Base-by-base conservation (phyloP, 371 early-diverging fungal species). In the Lichtheimia ornata region DNA sequence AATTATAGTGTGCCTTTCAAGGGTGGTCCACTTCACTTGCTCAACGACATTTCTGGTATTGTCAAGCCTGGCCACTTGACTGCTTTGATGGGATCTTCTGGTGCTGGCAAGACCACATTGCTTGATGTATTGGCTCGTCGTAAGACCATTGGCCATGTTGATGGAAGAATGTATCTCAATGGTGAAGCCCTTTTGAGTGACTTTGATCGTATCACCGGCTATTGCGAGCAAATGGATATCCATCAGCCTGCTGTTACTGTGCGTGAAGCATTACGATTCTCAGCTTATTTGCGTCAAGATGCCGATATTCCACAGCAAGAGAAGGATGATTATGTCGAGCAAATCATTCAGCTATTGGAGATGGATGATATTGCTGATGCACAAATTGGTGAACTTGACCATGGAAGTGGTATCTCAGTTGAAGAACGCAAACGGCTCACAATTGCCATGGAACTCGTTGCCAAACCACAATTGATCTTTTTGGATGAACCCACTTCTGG, bases 21-120 rank as follows among this genome's bases (percentile, higher is more conserved):
- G 68, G 79, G 73, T 43, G 75, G 74, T 50, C 60, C 71, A 44
- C 58, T 68, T 18, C 78, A 81, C 64, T 66, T 82, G 30, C 72
- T 82, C 14, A 68, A 75, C 58, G 80, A 77, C 25, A 63, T 85
- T 56, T 59, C 59, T 27, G 74, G 79, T 25, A 79, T 83, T 52
- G 76, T 88, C 63, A 82, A 81, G 61, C 86, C 88, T 1, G 90
- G 90, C 45, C 80, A 82, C 24, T 74, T 90, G 72, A 84, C 85
- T 2, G 95, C 93, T 7, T 68, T 94, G 18, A 87, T 94, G 88
- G 93, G 93, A 22, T 79, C 88, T 6, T 86, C 88, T 17, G 92
- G 93, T 59, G 87, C 90, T 24, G 95, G 95, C 50, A 95, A 95
- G 72, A 89, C 93, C 0, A 90, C 94, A 3, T 74, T 94, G 2